Evolutionary conservation across 2,329 filamentous ascomycete genomes (phyloP), one percentile per base, ranked within the genome.

Genomic region (Aspergillus novofumigatus): DNA sequence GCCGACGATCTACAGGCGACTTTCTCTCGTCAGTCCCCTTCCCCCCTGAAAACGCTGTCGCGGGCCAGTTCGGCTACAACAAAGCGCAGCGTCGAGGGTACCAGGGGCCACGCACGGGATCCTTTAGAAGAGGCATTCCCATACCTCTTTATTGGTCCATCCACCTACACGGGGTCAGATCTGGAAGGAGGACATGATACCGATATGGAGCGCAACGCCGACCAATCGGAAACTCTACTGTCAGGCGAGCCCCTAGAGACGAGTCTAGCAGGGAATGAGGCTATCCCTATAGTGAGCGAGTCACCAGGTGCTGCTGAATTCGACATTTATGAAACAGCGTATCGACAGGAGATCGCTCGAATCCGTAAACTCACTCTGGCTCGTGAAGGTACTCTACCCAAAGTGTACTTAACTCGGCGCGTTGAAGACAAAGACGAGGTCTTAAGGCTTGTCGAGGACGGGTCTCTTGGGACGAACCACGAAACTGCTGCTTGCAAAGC

Each of bases 301-400:
- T 95, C 90, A 1, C 93, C 93, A 2, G 88, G 88, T 0, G 88
- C 87, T 1, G 89, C 90, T 5, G 91, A 95, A 59, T 91, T 91
- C 65, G 87, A 94, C 68, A 88, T 97, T 57, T 97, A 96, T 72
- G 91, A 96, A 71, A 85, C 83, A 0, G 93, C 93, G 0, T 97
- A 96, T 70, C 86, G 90, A 67, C 84, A 89, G 59, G 91, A 97
- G 75, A 84, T 94, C 28, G 83, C 88, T 57, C 83, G 87, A 17
- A 93, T 97, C 66, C 75, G 83, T 29, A 73, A 77, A 61, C 64
- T 67, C 52, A 72, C 66, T n/a, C 63, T 70, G 20, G 68, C 69
- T 25, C 65, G 69, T 26, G 67, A 67, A 64, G 76, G 79, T 56
- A 72, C 75, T 26, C 67, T 71, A 35, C 79, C 86, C 1, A 86